Evolutionary conservation across 2,329 filamentous ascomycete genomes (phyloP).

Genomic region (Thermothelomyces thermophilus): DNA sequence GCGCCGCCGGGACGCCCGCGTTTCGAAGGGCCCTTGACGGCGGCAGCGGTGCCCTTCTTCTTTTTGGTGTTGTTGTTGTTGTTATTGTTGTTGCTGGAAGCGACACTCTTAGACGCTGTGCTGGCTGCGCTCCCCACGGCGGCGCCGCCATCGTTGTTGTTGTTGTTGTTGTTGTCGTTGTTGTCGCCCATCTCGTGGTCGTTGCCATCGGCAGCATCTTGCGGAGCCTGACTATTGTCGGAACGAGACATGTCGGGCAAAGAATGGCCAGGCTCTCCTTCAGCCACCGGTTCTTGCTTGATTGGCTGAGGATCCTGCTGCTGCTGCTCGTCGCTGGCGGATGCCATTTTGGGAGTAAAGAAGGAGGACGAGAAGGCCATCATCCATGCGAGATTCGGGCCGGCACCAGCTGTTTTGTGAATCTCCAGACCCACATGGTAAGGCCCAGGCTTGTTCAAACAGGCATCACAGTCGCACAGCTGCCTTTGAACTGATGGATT

Average conservation of each 20-base stretch:
- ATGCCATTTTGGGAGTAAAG: conserved; percentile 15
- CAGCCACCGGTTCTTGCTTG: neutral
- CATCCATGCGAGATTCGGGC: conserved; percentile 8
- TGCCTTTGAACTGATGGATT: neutral
- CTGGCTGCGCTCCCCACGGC: conserved; percentile 28
- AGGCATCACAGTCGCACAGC: neutral
- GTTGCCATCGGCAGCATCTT: conserved; percentile 5
- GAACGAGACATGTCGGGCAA: conserved; percentile 4
- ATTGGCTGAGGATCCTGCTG: neutral
- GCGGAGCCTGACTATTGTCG: neutral
- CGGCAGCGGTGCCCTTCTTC: conserved; percentile 34
- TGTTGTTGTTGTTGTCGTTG: conserved; percentile 12
- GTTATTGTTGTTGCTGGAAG: no score
- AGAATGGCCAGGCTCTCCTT: neutral
- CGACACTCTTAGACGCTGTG: conserved; percentile 21
- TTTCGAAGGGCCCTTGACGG: conserved; percentile 34
- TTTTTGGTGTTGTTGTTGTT: no score
- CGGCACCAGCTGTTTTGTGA: neutral
- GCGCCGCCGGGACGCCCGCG: conserved; percentile 26
- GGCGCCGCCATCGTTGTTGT: conserved; percentile 9
- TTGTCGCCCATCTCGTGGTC: conserved; percentile 7
- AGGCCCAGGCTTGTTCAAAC: neutral
- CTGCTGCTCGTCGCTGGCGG: conserved; percentile 7
- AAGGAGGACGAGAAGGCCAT: conserved; percentile 23
- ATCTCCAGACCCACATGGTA: conserved; percentile 7